A percentile compares a stretch with the other conserved stretches of the same genome.
Evolutionary conservation across 306 rosid genomes (phyloP).

Genomic region (Trifolium subterraneum): DNA sequence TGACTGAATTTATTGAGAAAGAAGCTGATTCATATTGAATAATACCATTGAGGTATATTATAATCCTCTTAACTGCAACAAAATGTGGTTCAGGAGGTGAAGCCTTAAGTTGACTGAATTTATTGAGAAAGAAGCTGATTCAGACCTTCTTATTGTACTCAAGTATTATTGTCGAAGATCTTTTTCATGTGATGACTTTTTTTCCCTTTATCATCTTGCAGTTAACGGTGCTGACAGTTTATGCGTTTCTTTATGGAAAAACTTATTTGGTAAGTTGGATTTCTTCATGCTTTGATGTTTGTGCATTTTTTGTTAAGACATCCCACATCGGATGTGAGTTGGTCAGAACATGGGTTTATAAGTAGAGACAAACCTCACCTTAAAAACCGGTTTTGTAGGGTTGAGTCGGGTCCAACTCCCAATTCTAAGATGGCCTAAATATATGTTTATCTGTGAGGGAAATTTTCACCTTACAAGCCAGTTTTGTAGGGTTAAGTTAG

Average conservation of each 20-base stretch:
- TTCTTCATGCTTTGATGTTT: conserved; percentile 10
- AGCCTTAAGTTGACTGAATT: background rate
- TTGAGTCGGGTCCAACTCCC: too few relatives aligned
- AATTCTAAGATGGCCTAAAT: background rate
- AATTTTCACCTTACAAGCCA: too few relatives aligned
- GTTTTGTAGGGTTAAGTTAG: too few relatives aligned
- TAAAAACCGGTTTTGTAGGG: too few relatives aligned
- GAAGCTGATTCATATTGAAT: background rate
- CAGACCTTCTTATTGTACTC: background rate
- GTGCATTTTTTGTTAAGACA: background rate
- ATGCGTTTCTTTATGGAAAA: conserved; percentile 84
- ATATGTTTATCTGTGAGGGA: too few relatives aligned
- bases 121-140: background rate
- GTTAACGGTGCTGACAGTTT: conserved; percentile 91
- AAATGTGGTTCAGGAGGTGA: background rate
- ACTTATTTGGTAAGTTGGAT: conserved; percentile 73
- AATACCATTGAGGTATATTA: background rate
- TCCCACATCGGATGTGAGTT: too few relatives aligned
- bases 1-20: background rate
- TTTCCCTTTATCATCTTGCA: conserved; percentile 52
- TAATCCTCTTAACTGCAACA: background rate
- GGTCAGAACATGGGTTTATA: too few relatives aligned
- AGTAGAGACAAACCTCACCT: too few relatives aligned
- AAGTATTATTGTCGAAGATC: conserved; percentile 10
- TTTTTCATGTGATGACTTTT: conserved; percentile 37